Conservation (phyloP, 1,139 yeast genomes). For the Insectozyma bohioensis region DNA sequence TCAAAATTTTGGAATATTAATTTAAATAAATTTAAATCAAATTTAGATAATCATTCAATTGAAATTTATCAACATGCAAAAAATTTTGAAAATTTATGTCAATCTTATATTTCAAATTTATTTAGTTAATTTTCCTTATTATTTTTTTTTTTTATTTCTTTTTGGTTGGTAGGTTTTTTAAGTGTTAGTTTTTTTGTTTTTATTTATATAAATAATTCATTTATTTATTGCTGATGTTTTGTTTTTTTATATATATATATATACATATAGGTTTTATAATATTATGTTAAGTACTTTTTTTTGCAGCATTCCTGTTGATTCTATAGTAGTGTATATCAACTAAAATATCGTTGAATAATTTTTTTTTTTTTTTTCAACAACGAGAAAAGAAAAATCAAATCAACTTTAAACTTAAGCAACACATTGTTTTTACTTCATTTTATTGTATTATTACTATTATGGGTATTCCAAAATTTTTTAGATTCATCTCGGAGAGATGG, state of each 20-base stretch:
- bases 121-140: slow-evolving; percentile 1
- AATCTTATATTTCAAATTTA: neutral
- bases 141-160: neutral
- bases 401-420: too few species aligned
- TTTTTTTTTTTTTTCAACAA: slow-evolving; percentile 3
- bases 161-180: too few species aligned
- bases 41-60: slow-evolving; percentile 5
- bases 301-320: neutral
- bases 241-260: neutral
- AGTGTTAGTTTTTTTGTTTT: too few species aligned
- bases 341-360: too few species aligned
- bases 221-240: neutral
- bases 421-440: slow-evolving; percentile 1
- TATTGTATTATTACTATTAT: slow-evolving; percentile 1
- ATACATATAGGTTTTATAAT: too few species aligned
- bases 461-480: slow-evolving; percentile 95
- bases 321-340: slow-evolving; percentile 1
- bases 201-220: too few species aligned
- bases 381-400: too few species aligned
- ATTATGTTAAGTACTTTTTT: too few species aligned
- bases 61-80: slow-evolving; percentile 5
- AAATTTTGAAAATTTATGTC: neutral
- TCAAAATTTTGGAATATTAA: slow-evolving; percentile 1
- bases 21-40: slow-evolving; percentile 5
- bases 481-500: slow-evolving; percentile 99